These are phyloP conservation scores for Exophiala oligosperma DNA, from an alignment of 2,329 filamentous ascomycete genomes.

Conservation along the genomic window DNA sequence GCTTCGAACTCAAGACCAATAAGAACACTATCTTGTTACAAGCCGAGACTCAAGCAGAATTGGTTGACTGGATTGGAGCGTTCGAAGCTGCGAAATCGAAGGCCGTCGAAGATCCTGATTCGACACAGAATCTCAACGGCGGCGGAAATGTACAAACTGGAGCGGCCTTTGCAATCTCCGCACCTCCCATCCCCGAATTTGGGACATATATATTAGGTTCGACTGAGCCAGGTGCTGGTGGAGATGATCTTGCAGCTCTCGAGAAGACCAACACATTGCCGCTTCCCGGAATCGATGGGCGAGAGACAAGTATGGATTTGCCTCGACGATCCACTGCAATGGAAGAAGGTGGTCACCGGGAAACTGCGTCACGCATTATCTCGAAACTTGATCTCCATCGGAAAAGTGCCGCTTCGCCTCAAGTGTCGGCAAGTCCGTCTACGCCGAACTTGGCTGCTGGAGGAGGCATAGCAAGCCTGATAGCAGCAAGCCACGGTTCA, in stretches of 20 bases:
- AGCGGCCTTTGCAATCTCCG: conserved; percentile 88
- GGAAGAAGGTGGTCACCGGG: conserved; percentile 73
- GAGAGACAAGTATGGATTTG: conserved; percentile 73
- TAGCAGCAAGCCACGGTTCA: conserved; percentile 79
- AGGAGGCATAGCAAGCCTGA: conserved; percentile 77
- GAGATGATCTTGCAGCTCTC: conserved; percentile 49
- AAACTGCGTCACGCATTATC: conserved; percentile 85
- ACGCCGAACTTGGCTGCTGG: conserved; percentile 44
- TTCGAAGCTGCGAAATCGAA: conserved; percentile 94
- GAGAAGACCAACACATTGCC: conserved; percentile 68
- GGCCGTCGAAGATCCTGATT: conserved; percentile 73
- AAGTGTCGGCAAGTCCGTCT: conserved; percentile 43
- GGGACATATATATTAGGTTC: conserved; percentile 75
- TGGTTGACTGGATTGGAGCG: conserved; percentile 92
- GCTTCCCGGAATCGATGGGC: conserved; percentile 62
- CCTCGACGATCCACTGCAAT: conserved; percentile 53
- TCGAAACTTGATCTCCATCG: conserved; percentile 89
- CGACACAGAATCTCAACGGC: conserved; percentile 49
- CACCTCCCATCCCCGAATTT: conserved; percentile 85
- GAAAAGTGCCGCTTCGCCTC: conserved; percentile 63
- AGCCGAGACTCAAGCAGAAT: conserved; percentile 84
- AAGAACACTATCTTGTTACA: conserved; percentile 86
- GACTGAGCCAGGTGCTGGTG: conserved; percentile 49
- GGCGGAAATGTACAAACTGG: conserved; percentile 52
- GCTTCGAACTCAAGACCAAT: conserved; percentile 98